Conservation (phyloP, 2,329 filamentous ascomycete species). For the Apiospora koreana region DNA sequence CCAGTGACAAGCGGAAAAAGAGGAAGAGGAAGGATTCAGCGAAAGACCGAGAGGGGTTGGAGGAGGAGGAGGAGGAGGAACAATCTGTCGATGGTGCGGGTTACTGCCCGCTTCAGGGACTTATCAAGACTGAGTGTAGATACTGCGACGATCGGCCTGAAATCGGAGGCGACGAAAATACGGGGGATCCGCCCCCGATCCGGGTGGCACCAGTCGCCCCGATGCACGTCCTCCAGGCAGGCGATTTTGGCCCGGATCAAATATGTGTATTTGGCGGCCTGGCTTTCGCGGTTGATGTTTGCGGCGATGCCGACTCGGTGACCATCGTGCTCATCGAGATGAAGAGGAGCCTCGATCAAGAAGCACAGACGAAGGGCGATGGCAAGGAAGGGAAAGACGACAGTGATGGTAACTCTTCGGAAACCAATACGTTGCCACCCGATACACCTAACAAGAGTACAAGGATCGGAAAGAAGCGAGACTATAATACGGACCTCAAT, state of each 20-base stretch:
- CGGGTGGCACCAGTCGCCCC: conserved; percentile 23
- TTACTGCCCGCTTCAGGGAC: not conserved
- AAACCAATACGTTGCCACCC: not conserved
- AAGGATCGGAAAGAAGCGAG: not conserved
- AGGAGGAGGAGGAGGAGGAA: not conserved
- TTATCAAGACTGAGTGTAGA: conserved; percentile 19
- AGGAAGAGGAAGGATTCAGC: not conserved
- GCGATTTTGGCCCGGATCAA: conserved; percentile 17
- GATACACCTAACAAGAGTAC: not conserved
- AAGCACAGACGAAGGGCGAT: not conserved
- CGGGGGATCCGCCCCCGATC: not conserved
- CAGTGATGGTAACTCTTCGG: not conserved
- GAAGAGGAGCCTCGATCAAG: not conserved
- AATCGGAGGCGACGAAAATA: not conserved
- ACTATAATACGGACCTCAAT: not conserved
- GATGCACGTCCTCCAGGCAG: conserved; percentile 22
- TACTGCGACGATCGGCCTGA: conserved; percentile 23
- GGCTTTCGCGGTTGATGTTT: conserved; percentile 25
- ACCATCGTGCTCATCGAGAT: conserved; percentile 21
- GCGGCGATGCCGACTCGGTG: conserved; percentile 15
- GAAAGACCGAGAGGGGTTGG: not conserved
- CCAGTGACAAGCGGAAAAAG: too few species aligned
- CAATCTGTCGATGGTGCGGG: not conserved
- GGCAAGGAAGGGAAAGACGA: too few species aligned
- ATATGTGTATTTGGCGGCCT: conserved; percentile 22